Conservation (phyloP, 2,329 filamentous ascomycete genomes). For the Claviceps sp. region DNA sequence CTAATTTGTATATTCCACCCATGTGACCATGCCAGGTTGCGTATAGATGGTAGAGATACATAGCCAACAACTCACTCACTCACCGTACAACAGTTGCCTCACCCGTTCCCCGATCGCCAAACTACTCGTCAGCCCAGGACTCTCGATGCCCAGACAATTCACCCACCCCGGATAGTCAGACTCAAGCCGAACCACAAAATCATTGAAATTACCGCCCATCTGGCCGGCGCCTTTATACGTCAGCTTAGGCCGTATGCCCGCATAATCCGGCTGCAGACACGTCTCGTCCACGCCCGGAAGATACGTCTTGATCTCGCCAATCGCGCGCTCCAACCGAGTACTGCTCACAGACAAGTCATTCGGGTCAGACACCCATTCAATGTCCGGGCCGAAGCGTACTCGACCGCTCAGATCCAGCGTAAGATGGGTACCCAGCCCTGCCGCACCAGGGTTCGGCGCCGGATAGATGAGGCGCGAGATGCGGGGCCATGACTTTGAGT, state of each 20-base stretch:
- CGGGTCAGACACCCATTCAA: constrained; percentile 75
- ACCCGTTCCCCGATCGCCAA: constrained; percentile 79
- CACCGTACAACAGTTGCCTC: constrained; percentile 30
- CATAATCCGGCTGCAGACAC: constrained; percentile 68
- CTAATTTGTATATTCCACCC: not conserved
- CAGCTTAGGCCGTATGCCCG: constrained; percentile 83
- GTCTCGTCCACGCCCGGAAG: constrained; percentile 57
- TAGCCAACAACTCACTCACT: not conserved
- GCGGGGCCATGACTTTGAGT: constrained; percentile 47
- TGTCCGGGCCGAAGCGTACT: constrained; percentile 84
- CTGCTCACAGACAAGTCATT: constrained; percentile 56
- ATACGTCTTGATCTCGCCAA: constrained; percentile 65
- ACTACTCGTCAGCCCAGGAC: constrained; percentile 76
- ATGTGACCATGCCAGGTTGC: not conserved
- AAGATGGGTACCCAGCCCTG: constrained; percentile 81
- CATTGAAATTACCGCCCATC: constrained; percentile 57
- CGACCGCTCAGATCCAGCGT: constrained; percentile 79
- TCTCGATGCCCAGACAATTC: constrained; percentile 86
- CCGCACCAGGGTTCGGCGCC: constrained; percentile 66
- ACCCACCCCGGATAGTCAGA: constrained; percentile 71
- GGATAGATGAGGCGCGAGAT: constrained; percentile 75
- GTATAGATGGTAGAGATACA: not conserved
- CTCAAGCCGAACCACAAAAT: constrained; percentile 72
- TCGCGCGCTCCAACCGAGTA: constrained; percentile 48
- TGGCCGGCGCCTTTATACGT: constrained; percentile 44